Evolutionary conservation across 352 stramenopile genomes (phyloP), one percentile per base, ranked within the genome.

Genomic region (Globisporangium viniferum): DNA sequence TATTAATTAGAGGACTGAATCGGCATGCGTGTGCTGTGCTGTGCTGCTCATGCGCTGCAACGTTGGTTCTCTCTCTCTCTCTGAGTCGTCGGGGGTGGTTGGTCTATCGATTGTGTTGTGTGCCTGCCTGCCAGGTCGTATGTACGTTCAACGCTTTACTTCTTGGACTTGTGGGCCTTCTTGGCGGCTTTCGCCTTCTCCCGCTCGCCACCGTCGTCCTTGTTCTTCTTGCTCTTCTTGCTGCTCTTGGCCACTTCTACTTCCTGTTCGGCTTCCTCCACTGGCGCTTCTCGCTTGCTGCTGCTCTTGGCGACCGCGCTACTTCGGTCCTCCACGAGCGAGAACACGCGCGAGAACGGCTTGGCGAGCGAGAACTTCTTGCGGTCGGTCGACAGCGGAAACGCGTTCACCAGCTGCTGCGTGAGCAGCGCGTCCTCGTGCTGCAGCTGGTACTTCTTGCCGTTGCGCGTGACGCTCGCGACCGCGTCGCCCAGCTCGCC

Each of bases 391-490:
- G 81, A 76, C 6, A 80, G 62, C 20, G 86, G 84, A 61, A 94
- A 83, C 10, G 86, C 86, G 59, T 94, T 94, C 62, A 90, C 83
- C 35, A 94, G 75, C 69, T 92, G 86, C n/a, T 84, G 74, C 24
- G 86, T 86, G 15, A 92, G 77, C 73, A 89, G 74, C 3, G 64
- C 59, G 70, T 90, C 76, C 63, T 94, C 86, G 33, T 54, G 72
- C 71, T 88, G 80, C 29, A 94, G 71, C 57, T 76, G 24, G 66
- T 87, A 94, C 62, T 66, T 77, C 64, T 89, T 89, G 57, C 71
- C 71, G 61, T 81, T 66, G 58, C 72, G 73, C 31, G 73, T 72
- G 54, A 93, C 70, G 35, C 59, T 85, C 24, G 81, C 77, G 48
- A 93, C 58, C 8, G 71, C 57, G 7, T 78, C 60, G 20, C 86